These are phyloP conservation scores for Passalora sequoiae DNA, from an alignment of 2,329 filamentous ascomycete genomes.

Conservation along the genomic window DNA sequence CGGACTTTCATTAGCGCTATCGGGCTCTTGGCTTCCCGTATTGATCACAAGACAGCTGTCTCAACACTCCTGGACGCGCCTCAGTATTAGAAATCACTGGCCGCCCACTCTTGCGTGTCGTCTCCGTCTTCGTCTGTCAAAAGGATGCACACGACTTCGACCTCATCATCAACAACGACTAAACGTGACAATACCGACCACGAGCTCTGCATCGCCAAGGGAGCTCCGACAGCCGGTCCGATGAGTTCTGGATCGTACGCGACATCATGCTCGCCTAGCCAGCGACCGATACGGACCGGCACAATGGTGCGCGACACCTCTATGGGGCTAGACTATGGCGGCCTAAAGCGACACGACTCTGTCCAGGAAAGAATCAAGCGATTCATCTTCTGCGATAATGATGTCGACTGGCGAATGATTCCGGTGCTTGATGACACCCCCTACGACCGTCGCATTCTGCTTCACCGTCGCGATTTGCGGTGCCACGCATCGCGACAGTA, in stretches of 20 bases:
- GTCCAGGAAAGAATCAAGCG: slow-evolving; percentile 15
- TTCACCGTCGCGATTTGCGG: slow-evolving; percentile 14
- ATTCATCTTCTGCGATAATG: slow-evolving; percentile 15
- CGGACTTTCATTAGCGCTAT: not conserved
- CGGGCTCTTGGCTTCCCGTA: not conserved
- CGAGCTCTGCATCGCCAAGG: no score
- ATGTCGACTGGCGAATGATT: slow-evolving; percentile 23
- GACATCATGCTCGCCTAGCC: not conserved
- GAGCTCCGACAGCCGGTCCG: slow-evolving; percentile 1
- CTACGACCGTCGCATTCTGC: slow-evolving; percentile 13
- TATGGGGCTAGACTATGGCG: not conserved
- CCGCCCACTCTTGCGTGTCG: no score
- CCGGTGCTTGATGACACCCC: slow-evolving; percentile 18
- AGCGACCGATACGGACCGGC: not conserved
- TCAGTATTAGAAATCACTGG: no score
- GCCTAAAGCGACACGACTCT: slow-evolving; percentile 2
- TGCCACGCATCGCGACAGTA: slow-evolving; percentile 19
- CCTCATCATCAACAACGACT: not conserved
- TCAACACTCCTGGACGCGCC: not conserved
- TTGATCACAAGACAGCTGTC: slow-evolving; percentile 3
- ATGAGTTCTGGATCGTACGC: not conserved
- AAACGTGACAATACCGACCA: no score
- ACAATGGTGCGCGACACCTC: slow-evolving; percentile 4
- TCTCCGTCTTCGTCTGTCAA: not conserved
- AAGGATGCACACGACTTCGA: slow-evolving; percentile 1